Evolutionary conservation across 1,284 basidiomycete genomes (phyloP).

Genomic region (Anthracocystis walkeri): DNA sequence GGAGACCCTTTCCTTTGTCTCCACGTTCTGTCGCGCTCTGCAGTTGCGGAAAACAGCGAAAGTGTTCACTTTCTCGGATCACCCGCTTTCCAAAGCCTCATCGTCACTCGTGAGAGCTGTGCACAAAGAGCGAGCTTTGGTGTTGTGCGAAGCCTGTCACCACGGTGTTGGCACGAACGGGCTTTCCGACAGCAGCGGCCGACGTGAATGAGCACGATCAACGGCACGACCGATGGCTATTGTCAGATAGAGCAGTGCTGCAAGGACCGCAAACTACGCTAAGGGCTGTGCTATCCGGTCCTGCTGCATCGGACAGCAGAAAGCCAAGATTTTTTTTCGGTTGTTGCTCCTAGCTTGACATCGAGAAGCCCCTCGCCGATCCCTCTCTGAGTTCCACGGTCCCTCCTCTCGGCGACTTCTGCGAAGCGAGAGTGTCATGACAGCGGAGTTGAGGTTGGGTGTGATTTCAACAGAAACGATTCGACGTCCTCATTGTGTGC

Average conservation of each 20-base stretch:
- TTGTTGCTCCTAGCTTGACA: background rate
- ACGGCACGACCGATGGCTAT: background rate
- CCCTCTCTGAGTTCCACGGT: conserved; percentile 5
- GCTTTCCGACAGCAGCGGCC: background rate
- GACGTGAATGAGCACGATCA: background rate
- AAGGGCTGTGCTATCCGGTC: conserved; percentile 22
- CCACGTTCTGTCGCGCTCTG: background rate
- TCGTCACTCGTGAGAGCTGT: conserved; percentile 1
- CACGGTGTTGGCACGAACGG: background rate
- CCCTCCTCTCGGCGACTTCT: conserved; percentile 18
- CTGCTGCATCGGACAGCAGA: background rate
- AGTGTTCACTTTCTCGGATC: conserved; percentile 5
- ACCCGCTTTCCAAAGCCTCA: conserved; percentile 1
- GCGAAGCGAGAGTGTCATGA: background rate
- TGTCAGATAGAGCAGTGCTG: background rate
- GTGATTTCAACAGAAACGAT: background rate
- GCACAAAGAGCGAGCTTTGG: background rate
- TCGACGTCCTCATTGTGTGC: too few relatives aligned
- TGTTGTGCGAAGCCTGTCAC: background rate
- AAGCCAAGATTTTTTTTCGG: conserved; percentile 38
- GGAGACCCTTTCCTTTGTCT: conserved; percentile 5
- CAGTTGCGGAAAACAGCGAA: too few relatives aligned
- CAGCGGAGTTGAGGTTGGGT: background rate
- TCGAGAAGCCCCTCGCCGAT: conserved; percentile 37
- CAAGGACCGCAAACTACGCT: background rate